Base-by-base conservation (phyloP, 257 asterid species). In the Rubia yunnanensis region DNA sequence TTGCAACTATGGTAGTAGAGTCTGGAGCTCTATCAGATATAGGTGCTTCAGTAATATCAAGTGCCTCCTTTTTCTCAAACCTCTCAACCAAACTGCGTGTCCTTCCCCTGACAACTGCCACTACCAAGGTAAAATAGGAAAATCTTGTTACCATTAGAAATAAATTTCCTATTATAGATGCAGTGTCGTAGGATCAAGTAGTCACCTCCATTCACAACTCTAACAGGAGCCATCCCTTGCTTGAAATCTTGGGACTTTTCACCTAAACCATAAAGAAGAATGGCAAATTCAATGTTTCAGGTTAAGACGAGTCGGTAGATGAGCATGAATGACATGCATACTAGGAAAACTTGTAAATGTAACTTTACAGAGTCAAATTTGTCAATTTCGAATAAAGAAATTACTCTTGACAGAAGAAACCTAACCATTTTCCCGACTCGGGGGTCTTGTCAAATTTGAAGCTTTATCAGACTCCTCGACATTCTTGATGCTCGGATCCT, bases 61-160 rank as follows among this genome's bases (percentile, higher is more conserved):
- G 3, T 26, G 62, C 81, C 74, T 89, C 96, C 72, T 82, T 83
- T 72, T 72, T 81, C 69, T 92, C 99, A 78, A 92, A 88, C 73
- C 92, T 92, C 84, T 92, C 94, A 72, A 92, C 99, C 82, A 87
- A 73, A 74, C 92, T 84, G 60, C 97, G 95, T 0, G 99, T 92
- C 84, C 96, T 83, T 81, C 99, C 99, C 65, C 68, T 87, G 69
- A 80, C 84, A 77, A 89, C 88, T 34, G 90, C 81, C 80, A 89
- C 96, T 89, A 90, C 65, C 70, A 85, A 60, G 35, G 60, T 62
- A 62, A 80, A 73, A 66, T 60, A 76, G 55, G 70, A 27, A 32
- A 65, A 30, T 14, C 52, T 36, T 54, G 70, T 71, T 62, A 75
- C 44, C 31, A 63, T 57, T 46, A 60, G 61, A 65, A 67, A 34